These are phyloP conservation scores for Thinopyrum elongatum DNA, from an alignment of 176 grass and related monocot species.

Conservation along the genomic window DNA sequence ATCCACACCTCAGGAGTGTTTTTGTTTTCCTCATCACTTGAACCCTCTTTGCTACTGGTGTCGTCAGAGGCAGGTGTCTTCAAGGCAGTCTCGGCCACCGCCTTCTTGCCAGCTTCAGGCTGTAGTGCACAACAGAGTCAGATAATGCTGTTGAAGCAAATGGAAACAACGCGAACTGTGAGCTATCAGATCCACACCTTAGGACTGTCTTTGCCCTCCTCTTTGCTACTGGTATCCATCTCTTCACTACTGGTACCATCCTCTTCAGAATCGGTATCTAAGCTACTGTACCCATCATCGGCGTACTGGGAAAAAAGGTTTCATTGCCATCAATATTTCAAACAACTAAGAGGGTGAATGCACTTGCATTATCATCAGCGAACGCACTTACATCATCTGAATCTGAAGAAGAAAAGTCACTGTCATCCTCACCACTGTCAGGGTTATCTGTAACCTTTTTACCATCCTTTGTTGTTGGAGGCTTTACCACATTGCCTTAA, in stretches of 20 bases:
- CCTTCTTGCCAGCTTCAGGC: constrained; percentile 58
- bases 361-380: background rate
- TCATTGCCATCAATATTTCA: background rate
- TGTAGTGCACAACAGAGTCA: constrained; percentile 17
- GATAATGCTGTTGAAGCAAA: background rate
- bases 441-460: constrained; percentile 7
- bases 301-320: background rate
- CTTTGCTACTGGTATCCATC: constrained; percentile 15
- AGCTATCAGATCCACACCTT: constrained; percentile 23
- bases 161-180: background rate
- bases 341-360: background rate
- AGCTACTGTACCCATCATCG: constrained; percentile 39
- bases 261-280: background rate
- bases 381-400: constrained; percentile 6
- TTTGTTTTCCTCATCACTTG: constrained; percentile 48
- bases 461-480: background rate
- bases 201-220: constrained; percentile 61
- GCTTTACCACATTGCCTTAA: constrained; percentile 31
- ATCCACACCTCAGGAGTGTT: constrained; percentile 50
- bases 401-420: constrained; percentile 34
- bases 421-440: constrained; percentile 15
- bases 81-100: constrained; percentile 29
- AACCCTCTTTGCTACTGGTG: constrained; percentile 9
- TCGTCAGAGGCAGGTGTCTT: constrained; percentile 40
- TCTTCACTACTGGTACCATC: constrained; percentile 26